phyloP scores from a whole-genome alignment of 2,329 filamentous ascomycete species.

The Xylaria digitata region DNA sequence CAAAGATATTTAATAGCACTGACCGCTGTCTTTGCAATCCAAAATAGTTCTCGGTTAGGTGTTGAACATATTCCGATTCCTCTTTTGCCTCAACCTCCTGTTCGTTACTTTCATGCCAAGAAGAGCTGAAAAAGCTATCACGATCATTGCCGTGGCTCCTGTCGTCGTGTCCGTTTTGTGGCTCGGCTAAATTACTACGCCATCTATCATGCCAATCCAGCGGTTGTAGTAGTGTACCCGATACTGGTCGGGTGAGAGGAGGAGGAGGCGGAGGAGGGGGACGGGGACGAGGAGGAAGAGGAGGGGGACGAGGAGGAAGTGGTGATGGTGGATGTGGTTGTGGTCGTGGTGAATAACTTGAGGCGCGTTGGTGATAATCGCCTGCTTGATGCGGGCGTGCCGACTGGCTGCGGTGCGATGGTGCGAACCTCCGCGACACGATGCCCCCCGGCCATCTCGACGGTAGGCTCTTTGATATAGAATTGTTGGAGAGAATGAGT shows the following conservation, averaged over 20 bases:
- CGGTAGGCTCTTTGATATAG: constrained; percentile 44
- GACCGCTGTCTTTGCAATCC: constrained; percentile 39
- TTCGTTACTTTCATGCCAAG: constrained; percentile 29
- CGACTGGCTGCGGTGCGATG: constrained; percentile 28
- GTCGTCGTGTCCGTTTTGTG: constrained; percentile 12
- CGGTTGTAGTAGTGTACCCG: neutral
- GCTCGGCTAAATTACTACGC: neutral
- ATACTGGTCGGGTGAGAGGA: constrained; percentile 11
- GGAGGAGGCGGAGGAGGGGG: constrained; percentile 16
- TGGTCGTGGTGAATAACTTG: constrained; percentile 11
- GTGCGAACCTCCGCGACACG: constrained; percentile 18
- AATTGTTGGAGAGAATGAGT: constrained; percentile 39
- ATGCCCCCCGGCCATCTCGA: constrained; percentile 40
- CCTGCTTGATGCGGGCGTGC: constrained; percentile 34
- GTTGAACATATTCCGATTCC: constrained; percentile 30
- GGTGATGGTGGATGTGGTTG: constrained; percentile 38
- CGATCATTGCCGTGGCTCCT: constrained; percentile 20
- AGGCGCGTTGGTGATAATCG: constrained; percentile 34
- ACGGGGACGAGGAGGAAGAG: constrained; percentile 10
- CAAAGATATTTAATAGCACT: constrained; percentile 39
- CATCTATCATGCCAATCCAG: constrained; percentile 1
- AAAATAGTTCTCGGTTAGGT: constrained; percentile 39
- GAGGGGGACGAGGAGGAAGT: constrained; percentile 16
- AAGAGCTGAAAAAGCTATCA: constrained; percentile 22
- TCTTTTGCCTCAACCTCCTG: constrained; percentile 13